Conservation (phyloP, 352 stramenopile species). For the Blastocystis sp. region DNA sequence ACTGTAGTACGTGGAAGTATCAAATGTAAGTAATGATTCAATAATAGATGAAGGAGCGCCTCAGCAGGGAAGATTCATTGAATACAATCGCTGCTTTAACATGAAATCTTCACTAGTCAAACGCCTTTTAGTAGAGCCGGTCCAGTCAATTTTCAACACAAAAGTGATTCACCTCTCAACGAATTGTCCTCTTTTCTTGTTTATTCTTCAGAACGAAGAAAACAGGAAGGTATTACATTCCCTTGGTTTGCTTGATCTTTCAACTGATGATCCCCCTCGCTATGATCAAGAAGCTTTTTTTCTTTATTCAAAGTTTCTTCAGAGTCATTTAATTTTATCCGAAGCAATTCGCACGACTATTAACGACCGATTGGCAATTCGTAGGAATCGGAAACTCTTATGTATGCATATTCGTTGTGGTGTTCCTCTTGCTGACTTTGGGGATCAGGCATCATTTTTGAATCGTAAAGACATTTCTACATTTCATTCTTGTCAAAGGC, state of each 20-base stretch:
- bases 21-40: not conserved
- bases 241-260: not conserved
- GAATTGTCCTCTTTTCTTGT: slow-evolving; percentile 28
- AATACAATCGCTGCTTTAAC: slow-evolving; percentile 43
- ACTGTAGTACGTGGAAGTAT: not conserved
- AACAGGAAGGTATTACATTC: not conserved
- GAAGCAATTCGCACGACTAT: not conserved
- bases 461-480: not conserved
- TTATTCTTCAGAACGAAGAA: not conserved
- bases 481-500: not conserved
- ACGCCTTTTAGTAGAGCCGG: not conserved
- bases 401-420: slow-evolving; percentile 50
- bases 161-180: not conserved
- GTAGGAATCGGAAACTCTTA: not conserved
- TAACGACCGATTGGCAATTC: not conserved
- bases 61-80: not conserved
- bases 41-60: not conserved
- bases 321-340: not conserved
- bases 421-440: slow-evolving; percentile 41
- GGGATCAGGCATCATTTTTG: slow-evolving; percentile 21
- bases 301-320: not conserved
- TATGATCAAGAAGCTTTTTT: slow-evolving; percentile 32
- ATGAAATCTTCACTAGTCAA: not conserved
- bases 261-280: not conserved
- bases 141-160: not conserved